A percentile compares a stretch with the other conserved stretches of the same genome.
These are phyloP conservation scores for Starmerella tilneyi DNA, from an alignment of 805 yeast genomes.

Conservation along the genomic window DNA sequence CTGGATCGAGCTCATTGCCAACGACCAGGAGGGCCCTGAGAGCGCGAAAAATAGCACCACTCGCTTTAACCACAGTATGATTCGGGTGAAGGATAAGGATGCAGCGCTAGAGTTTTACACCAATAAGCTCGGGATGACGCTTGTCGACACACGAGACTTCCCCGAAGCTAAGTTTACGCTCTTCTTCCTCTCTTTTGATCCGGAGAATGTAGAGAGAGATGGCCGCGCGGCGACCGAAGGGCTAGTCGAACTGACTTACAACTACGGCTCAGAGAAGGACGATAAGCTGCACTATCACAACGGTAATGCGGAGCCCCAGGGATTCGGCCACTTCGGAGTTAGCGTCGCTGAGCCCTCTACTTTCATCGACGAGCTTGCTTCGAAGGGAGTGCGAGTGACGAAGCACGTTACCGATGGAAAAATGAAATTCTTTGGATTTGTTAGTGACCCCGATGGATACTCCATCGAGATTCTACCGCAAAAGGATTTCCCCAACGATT, in stretches of 20 bases:
- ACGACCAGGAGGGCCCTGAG: constrained; percentile 27
- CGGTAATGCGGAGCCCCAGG: constrained; percentile 70
- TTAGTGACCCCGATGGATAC: constrained; percentile 87
- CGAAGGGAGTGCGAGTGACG: constrained; percentile 39
- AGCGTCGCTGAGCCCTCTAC: constrained; percentile 53
- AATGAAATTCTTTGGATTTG: constrained; percentile 60
- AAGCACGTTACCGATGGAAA: constrained; percentile 36
- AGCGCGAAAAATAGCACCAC: constrained; percentile 29
- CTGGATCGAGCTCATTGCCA: constrained; percentile 85
- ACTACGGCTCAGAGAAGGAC: constrained; percentile 89
- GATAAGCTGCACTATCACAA: constrained; percentile 65
- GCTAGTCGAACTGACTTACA: constrained; percentile 80
- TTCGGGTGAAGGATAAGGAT: constrained; percentile 77
- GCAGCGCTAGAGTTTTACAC: constrained; percentile 69
- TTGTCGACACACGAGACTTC: constrained; percentile 47
- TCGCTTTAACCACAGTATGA: constrained; percentile 81
- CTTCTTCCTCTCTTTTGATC: constrained; percentile 71
- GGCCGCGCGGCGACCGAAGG: constrained; percentile 45
- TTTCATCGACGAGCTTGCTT: constrained; percentile 41
- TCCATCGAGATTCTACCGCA: constrained; percentile 59
- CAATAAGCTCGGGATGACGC: constrained; percentile 69
- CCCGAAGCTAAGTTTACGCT: constrained; percentile 70
- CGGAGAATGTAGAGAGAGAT: constrained; percentile 34
- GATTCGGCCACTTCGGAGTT: constrained; percentile 80
- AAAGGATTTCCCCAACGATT: constrained; percentile 19